Percentiles rank a stretch among this genome's conserved stretches.
phyloP scores from a whole-genome alignment of 2,329 filamentous ascomycete species.

The Hirsutella rhossiliensis region DNA sequence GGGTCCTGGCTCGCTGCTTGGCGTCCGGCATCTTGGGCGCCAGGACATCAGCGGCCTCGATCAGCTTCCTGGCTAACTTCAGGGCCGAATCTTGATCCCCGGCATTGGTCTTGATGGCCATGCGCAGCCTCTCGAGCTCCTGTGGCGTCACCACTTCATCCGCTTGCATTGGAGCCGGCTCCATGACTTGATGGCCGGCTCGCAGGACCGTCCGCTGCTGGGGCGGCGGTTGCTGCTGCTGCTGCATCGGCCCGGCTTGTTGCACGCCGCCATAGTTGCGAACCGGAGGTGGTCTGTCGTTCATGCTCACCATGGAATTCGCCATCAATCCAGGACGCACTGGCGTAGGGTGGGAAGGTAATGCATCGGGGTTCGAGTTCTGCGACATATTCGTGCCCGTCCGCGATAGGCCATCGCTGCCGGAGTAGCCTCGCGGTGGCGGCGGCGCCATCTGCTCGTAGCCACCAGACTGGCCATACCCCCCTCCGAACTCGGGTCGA shows the following conservation, averaged over 20 bases:
- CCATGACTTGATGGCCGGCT: background rate
- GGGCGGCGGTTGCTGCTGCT: constrained; percentile 16
- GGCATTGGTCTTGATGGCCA: constrained; percentile 56
- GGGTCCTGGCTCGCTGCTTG: constrained; percentile 58
- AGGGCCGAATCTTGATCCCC: constrained; percentile 62
- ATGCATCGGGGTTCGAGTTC: constrained; percentile 26
- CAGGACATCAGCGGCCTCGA: constrained; percentile 73
- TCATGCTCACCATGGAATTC: constrained; percentile 42
- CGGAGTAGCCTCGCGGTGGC: constrained; percentile 8
- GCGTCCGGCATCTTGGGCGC: constrained; percentile 54
- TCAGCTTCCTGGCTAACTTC: constrained; percentile 65
- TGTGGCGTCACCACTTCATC: constrained; percentile 55
- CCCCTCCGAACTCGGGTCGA: constrained; percentile 11
- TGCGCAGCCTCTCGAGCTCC: constrained; percentile 65
- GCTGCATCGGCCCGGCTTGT: constrained; percentile 15
- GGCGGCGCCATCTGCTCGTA: constrained; percentile 16
- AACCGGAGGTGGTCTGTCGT: constrained; percentile 45
- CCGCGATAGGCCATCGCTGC: constrained; percentile 3
- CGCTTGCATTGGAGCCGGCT: constrained; percentile 1
- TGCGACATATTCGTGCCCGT: constrained; percentile 16
- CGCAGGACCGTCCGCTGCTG: constrained; percentile 10
- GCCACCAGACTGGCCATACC: constrained; percentile 11
- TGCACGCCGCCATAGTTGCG: constrained; percentile 41
- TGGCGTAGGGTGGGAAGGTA: constrained; percentile 50
- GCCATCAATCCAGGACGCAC: constrained; percentile 51